phyloP scores from a whole-genome alignment of 306 rosid species.

The Vigna trinervia region DNA sequence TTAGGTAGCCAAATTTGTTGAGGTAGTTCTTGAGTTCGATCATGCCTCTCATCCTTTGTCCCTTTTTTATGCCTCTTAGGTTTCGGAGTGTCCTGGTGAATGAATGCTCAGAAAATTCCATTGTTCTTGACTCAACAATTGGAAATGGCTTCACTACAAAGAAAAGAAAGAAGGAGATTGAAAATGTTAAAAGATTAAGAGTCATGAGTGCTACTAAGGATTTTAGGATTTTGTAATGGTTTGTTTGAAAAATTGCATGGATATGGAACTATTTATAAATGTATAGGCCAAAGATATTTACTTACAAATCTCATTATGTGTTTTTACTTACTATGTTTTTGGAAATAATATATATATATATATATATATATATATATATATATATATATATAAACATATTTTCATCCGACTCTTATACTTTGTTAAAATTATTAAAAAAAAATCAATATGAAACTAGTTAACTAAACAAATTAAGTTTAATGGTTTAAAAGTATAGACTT shows the following conservation, averaged over 20 bases:
- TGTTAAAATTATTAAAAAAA: too few relatives aligned
- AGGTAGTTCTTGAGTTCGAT: constrained; percentile 50
- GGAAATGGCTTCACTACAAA: neutral
- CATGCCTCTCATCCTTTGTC: constrained; percentile 50
- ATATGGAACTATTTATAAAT: neutral
- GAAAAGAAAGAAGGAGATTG: neutral
- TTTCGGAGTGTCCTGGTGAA: constrained; percentile 37
- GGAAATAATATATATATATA: neutral
- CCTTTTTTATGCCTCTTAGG: constrained; percentile 48
- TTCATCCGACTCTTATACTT: too few relatives aligned
- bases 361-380: neutral
- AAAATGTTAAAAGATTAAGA: neutral
- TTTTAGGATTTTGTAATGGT: neutral
- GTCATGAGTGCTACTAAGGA: neutral
- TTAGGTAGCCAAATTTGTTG: constrained; percentile 50
- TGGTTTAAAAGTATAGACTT: neutral
- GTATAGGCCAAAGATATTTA: too few relatives aligned
- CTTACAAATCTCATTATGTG: too few relatives aligned
- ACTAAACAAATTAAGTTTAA: neutral
- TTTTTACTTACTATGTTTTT: too few relatives aligned
- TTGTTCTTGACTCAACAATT: neutral
- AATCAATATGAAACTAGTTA: neutral
- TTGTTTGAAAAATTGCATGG: neutral
- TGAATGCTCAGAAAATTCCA: neutral
- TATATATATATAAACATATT: too few relatives aligned